Base-by-base conservation (phyloP, 805 yeast species). In the Danielia oregonensis region DNA sequence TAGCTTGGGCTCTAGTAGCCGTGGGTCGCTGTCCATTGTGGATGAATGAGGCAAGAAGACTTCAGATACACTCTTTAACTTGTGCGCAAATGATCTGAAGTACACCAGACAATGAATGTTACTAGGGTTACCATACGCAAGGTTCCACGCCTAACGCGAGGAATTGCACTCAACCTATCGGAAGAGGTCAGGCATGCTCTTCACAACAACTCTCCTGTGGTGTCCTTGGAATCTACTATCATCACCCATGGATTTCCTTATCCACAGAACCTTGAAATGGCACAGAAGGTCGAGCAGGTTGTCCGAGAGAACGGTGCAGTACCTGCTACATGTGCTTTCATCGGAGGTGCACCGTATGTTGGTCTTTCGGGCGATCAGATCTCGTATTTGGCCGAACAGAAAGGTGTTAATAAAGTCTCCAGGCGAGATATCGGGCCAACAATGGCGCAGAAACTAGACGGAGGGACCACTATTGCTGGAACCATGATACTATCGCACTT, bases 381-480 rank as follows among this genome's bases (percentile, higher is more conserved):
- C 30, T 69, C 69, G 27, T 46, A 51, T 3, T 61, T 86, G 44
- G 80, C 84, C 2, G 65, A 58, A 32, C 51, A 35, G 36, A 49
- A 36, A 24, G 13, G 33, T 13, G 76, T 70, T 12, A 63, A 64
- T 46, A 87, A 88, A 54, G 80, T 86, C 4, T 84, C 95, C 5
- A 64, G 95, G 45, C 64, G 96, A 36, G 96, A 87, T 54, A 74
- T 87, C 21, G 82, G 91, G 0, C 70, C 70, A 43, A 77, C 82
- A 2, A 74, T 86, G 77, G 75, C 87, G 10, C 62, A 68, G 29
- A 60, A 63, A 19, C 54, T 76, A n/a, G 65, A 74, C 31, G 96
- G 96, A 6, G 96, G 96, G 5, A 88, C 96, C 2, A 87, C 96
- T 0, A 86, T 87, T 38, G 86, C 96, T 2, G 80, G 85, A 17